A percentile compares a stretch with the other conserved stretches of the same genome.
phyloP scores from a whole-genome alignment of 2,329 filamentous ascomycete genomes.

The Diaporthe aspalathi region DNA sequence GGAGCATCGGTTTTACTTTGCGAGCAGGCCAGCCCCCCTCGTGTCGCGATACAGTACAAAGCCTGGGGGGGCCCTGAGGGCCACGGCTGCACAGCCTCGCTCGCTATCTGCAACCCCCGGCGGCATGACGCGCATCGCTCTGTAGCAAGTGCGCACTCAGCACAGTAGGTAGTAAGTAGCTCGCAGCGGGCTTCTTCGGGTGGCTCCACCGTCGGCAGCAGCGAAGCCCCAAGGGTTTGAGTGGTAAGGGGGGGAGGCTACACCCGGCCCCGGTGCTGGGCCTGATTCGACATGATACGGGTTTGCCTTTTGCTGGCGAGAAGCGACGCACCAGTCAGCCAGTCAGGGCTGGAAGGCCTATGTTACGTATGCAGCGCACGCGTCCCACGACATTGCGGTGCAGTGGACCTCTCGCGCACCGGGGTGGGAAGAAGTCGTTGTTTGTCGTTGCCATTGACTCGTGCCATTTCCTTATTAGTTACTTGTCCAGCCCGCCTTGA shows the following conservation, averaged over 20 bases:
- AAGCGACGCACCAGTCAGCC: constrained; percentile 14
- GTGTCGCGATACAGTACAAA: constrained; percentile 2
- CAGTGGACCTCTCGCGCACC: neutral
- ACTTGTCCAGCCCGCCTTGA: neutral
- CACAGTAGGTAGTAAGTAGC: neutral
- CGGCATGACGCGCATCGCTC: constrained; percentile 23
- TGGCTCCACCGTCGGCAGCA: constrained; percentile 31
- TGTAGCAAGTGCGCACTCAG: neutral
- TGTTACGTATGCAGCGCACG: constrained; percentile 19
- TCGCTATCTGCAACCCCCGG: constrained; percentile 29
- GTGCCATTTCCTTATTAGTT: neutral
- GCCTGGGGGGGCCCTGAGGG: neutral
- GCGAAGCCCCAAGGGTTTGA: neutral
- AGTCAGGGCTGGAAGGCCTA: neutral
- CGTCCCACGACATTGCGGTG: constrained; percentile 17
- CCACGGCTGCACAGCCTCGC: constrained; percentile 36
- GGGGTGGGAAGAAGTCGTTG: neutral
- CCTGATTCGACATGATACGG: constrained; percentile 30
- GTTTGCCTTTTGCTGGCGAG: neutral
- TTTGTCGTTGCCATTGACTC: neutral
- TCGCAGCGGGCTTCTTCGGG: constrained; percentile 18
- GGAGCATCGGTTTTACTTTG: neutral
- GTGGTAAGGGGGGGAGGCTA: too few species aligned
- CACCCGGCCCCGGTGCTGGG: neutral
- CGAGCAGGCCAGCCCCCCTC: neutral